phyloP scores from a whole-genome alignment of 2,329 filamentous ascomycete genomes.

The Madurella fahalii region DNA sequence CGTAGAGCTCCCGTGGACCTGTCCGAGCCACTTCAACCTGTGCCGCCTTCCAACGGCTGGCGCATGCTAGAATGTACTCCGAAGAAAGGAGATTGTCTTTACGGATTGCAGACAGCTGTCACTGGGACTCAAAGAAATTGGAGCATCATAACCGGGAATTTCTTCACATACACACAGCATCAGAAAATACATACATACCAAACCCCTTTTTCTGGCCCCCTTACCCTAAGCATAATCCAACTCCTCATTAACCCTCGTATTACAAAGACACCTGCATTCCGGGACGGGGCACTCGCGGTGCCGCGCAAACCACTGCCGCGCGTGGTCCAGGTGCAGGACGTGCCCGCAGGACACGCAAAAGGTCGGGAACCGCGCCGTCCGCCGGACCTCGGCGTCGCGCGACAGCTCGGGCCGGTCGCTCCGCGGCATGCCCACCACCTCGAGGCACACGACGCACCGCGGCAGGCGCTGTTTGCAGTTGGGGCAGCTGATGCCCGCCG shows the following conservation, averaged over 20 bases:
- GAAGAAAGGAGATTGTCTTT: no score
- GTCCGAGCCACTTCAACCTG: no score
- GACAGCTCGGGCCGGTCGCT: conserved; percentile 44
- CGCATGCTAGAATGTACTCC: no score
- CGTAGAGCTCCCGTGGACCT: no score
- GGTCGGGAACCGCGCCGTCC: conserved; percentile 59
- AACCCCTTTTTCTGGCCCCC: no score
- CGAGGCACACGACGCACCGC: conserved; percentile 63
- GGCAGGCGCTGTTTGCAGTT: conserved; percentile 64
- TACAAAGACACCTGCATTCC: conserved; percentile 63
- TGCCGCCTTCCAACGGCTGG: no score
- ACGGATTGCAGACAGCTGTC: no score
- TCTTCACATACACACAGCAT: no score
- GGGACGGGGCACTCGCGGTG: conserved; percentile 65
- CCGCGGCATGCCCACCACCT: conserved; percentile 61
- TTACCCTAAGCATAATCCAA: conserved; percentile 45
- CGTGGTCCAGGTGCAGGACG: conserved; percentile 64
- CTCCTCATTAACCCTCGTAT: conserved; percentile 57
- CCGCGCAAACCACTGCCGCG: conserved; percentile 60
- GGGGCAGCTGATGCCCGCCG: conserved; percentile 60
- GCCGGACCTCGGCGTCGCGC: conserved; percentile 42
- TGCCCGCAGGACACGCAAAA: conserved; percentile 67
- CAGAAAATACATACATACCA: no score
- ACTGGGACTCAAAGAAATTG: no score
- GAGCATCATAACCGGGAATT: no score